Evolutionary conservation across 345 rosid genomes (phyloP), one percentile per base, ranked within the genome.

Genomic region (Mercurialis annua): DNA sequence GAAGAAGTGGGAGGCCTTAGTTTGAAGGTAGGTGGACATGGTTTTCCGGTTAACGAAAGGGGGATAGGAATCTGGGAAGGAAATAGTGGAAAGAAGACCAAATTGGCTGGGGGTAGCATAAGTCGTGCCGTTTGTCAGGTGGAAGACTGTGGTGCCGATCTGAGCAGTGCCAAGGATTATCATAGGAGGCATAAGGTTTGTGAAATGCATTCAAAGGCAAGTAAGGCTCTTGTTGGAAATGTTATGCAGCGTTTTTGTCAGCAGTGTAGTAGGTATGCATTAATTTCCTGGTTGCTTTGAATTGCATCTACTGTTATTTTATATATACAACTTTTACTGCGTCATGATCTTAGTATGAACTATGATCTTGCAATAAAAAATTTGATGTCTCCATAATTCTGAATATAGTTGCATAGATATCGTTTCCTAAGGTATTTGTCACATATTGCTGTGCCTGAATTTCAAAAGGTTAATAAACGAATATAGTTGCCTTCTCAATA

Each of bases 191-290:
- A 95, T 77, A 92, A 95, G 81, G 99, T 95, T 3, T 95, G 99
- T 73, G 90, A 92, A 86, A 71, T 85, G 87, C 99, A 95, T 80
- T 92, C 99, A 48, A 95, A 95, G 73, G 94, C 94, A 66, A 82
- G 76, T 66, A 90, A 83, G 72, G 98, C 99, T 0, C 82, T 88
- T 26, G 98, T 95, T 21, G 97, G 94, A 65, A 86, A 81, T 64
- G 81, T 80, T 26, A 82, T 95, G 98, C 99, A 95, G 86, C 90
- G 99, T 34, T 95, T 95, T 71, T 95, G 99, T 82, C 99, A 95
- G 82, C 99, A 95, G 83, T 95, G 99, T 69, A 95, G 99, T 77
- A 82, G 98, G 99, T 95, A 80, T 78, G 84, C 40, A 4, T 44
- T 65, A 34, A 36, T 54, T 23, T 24, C 23, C 40, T 58, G 14